Percentiles rank a stretch among this genome's conserved stretches.
Evolutionary conservation across 1,284 basidiomycete species (phyloP).

Genomic region (Pseudozyma hubeiensis): DNA sequence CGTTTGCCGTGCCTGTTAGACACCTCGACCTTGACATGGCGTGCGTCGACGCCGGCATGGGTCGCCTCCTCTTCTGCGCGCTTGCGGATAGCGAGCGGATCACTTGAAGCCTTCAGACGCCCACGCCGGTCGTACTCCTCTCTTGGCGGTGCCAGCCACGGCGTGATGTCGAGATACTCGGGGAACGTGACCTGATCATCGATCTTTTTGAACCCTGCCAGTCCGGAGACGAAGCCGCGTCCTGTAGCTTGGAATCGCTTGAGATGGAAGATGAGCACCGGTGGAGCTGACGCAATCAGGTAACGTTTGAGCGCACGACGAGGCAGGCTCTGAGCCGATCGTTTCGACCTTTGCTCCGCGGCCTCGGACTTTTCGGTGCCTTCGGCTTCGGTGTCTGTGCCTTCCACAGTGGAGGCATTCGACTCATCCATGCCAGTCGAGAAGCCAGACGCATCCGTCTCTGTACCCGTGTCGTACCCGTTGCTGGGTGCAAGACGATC

Average conservation of each 20-base stretch:
- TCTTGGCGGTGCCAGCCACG: constrained; percentile 84
- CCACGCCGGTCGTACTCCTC: constrained; percentile 75
- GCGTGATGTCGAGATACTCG: constrained; percentile 82
- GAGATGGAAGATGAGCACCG: constrained; percentile 88
- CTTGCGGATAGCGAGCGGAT: constrained; percentile 55
- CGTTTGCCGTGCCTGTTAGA: constrained; percentile 13
- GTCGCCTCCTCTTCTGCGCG: constrained; percentile 64
- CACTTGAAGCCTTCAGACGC: constrained; percentile 68
- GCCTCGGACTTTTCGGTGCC: constrained; percentile 2
- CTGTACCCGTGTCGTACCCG: constrained; percentile 49
- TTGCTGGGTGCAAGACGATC: constrained; percentile 15
- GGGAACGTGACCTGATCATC: constrained; percentile 91
- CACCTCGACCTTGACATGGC: constrained; percentile 40
- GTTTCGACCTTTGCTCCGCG: constrained; percentile 26
- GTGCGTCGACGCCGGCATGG: constrained; percentile 70
- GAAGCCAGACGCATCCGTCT: constrained; percentile 48
- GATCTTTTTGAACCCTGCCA: constrained; percentile 77
- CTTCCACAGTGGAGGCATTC: constrained; percentile 35
- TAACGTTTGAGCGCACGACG: constrained; percentile 91
- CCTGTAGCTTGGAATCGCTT: constrained; percentile 83
- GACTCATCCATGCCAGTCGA: constrained; percentile 43
- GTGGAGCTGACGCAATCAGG: constrained; percentile 85
- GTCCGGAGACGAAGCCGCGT: constrained; percentile 45
- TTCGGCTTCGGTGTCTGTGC: constrained; percentile 39
- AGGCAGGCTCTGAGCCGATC: constrained; percentile 73